These are phyloP conservation scores for Mimosa pudica DNA, from an alignment of 306 rosid species.

Conservation along the genomic window DNA sequence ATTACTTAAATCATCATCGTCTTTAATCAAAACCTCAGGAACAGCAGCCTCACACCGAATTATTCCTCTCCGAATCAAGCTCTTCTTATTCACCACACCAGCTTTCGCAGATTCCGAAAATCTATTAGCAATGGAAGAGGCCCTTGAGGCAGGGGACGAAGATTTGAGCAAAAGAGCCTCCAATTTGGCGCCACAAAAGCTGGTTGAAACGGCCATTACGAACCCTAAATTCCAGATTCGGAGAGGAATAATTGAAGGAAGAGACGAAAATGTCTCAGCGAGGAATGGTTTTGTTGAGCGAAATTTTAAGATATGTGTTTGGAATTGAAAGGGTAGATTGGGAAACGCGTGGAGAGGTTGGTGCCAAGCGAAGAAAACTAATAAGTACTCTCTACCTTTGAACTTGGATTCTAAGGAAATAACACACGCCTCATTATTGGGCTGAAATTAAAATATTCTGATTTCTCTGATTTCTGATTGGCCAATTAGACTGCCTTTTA, in stretches of 20 bases:
- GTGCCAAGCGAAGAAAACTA: not conserved
- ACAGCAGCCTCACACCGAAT: slow-evolving; percentile 64
- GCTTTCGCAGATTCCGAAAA: slow-evolving; percentile 42
- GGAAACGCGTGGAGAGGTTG: not conserved
- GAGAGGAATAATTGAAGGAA: too few species aligned
- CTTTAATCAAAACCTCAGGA: slow-evolving; percentile 47
- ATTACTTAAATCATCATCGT: slow-evolving; percentile 21
- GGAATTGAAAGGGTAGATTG: not conserved
- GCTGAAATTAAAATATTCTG: slow-evolving; percentile 10
- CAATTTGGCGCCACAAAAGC: slow-evolving; percentile 57
- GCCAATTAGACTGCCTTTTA: slow-evolving; percentile 51
- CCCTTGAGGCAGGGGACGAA: slow-evolving; percentile 46
- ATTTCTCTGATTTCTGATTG: slow-evolving; percentile 59
- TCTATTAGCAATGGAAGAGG: slow-evolving; percentile 27
- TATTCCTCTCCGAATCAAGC: slow-evolving; percentile 52
- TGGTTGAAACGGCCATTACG: slow-evolving; percentile 58
- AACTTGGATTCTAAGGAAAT: not conserved
- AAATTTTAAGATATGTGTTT: not conserved
- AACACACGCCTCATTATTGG: not conserved
- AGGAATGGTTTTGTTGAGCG: too few species aligned
- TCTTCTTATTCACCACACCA: slow-evolving; percentile 37
- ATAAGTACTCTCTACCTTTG: not conserved
- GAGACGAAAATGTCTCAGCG: too few species aligned
- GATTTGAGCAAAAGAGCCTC: slow-evolving; percentile 50
- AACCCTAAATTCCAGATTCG: slow-evolving; percentile 45